Conservation (phyloP, 2,329 filamentous ascomycete species). For the Geosmithia putterillii region DNA sequence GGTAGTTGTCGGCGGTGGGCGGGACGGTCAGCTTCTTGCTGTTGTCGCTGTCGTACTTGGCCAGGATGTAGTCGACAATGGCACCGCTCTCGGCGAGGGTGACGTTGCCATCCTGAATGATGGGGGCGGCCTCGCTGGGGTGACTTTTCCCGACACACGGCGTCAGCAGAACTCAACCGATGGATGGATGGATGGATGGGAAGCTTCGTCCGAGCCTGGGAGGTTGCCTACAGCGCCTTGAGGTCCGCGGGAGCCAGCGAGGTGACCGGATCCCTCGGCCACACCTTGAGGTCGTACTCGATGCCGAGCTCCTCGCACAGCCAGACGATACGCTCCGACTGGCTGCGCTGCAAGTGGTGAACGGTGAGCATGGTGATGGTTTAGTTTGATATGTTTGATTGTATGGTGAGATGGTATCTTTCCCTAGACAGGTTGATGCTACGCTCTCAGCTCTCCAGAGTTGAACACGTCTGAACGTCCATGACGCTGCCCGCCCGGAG, state of each 20-base stretch:
- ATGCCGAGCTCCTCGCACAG: conserved; percentile 52
- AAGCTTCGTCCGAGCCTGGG: too few relatives aligned
- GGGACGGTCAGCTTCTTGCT: conserved; percentile 2
- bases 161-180: too few relatives aligned
- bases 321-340: conserved; percentile 53
- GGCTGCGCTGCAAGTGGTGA: conserved; percentile 43
- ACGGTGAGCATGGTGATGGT: conserved; percentile 18
- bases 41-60: conserved; percentile 32
- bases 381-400: not conserved
- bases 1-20: conserved; percentile 25
- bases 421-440: not conserved
- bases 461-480: too few relatives aligned
- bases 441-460: too few relatives aligned
- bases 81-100: conserved; percentile 48
- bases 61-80: conserved; percentile 48
- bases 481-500: too few relatives aligned
- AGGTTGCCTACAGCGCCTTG: conserved; percentile 17
- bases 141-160: not conserved
- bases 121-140: conserved; percentile 30
- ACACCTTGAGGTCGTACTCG: conserved; percentile 23
- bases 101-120: conserved; percentile 43
- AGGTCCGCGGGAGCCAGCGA: conserved; percentile 20
- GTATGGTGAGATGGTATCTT: too few relatives aligned
- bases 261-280: conserved; percentile 15
- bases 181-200: too few relatives aligned